Evolutionary conservation across 805 yeast genomes (phyloP).

Genomic region (Citeromyces nyonsensis): DNA sequence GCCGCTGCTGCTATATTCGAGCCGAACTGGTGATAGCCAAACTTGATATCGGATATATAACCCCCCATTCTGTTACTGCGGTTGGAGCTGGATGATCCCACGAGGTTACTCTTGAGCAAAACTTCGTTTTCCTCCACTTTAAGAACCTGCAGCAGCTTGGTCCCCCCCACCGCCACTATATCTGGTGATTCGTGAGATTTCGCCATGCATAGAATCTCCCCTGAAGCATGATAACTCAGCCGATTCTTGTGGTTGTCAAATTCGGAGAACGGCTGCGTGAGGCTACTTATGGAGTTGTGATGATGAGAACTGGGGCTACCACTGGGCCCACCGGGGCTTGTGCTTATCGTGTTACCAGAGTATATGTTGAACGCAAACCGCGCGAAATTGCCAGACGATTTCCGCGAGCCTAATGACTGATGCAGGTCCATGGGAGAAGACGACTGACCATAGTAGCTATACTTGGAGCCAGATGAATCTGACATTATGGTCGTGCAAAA

Average conservation of each 20-base stretch:
- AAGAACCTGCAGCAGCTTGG: slow-evolving; percentile 21
- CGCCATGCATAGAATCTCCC: slow-evolving; percentile 18
- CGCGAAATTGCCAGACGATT: slow-evolving; percentile 18
- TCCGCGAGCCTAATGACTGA: slow-evolving; percentile 1
- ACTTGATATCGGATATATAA: slow-evolving; percentile 22
- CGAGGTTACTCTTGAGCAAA: slow-evolving; percentile 17
- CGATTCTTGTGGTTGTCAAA: slow-evolving; percentile 6
- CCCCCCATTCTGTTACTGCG: slow-evolving; percentile 20
- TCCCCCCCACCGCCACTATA: slow-evolving; percentile 23
- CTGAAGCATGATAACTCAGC: slow-evolving; percentile 13
- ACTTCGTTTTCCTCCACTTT: slow-evolving; percentile 16
- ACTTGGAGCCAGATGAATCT: too few relatives aligned
- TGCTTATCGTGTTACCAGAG: too few relatives aligned
- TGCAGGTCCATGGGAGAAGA: too few relatives aligned
- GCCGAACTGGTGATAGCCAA: slow-evolving; percentile 23
- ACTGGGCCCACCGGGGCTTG: not conserved
- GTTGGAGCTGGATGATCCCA: slow-evolving; percentile 7
- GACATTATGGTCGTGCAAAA: too few relatives aligned
- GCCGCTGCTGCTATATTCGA: slow-evolving; percentile 25
- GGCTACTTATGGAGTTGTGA: slow-evolving; percentile 11
- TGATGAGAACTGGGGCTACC: slow-evolving; percentile 7
- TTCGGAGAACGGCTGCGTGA: slow-evolving; percentile 12
- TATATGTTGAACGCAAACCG: slow-evolving; percentile 46
- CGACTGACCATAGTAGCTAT: too few relatives aligned
- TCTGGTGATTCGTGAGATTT: slow-evolving; percentile 16